phyloP scores from a whole-genome alignment of 192 early-diverging fungal genomes.

The Mycoemilia scoparia region DNA sequence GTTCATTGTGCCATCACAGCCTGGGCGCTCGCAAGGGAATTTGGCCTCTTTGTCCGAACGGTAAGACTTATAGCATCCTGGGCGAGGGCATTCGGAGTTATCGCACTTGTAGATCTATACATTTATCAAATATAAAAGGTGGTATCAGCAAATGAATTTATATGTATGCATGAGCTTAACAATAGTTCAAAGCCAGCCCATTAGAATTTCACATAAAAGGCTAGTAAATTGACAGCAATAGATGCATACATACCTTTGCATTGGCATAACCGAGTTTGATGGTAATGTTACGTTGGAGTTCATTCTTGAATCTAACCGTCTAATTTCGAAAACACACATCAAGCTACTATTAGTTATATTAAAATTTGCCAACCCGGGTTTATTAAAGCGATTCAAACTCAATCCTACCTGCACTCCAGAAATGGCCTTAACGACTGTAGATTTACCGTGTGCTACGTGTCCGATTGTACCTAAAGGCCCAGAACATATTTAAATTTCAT shows the following conservation, averaged over 20 bases:
- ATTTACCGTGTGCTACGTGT: slow-evolving; percentile 99
- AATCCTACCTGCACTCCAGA: slow-evolving; percentile 96
- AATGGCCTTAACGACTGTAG: slow-evolving; percentile 95
- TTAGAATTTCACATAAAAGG: background rate
- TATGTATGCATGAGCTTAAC: background rate
- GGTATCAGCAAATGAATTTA: slow-evolving; percentile 2
- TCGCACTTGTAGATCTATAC: slow-evolving; percentile 99
- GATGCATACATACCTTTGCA: too few species aligned
- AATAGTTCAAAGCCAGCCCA: too few species aligned
- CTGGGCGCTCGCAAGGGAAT: slow-evolving; percentile 72
- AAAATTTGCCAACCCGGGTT: background rate
- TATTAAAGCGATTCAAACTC: slow-evolving; percentile 10
- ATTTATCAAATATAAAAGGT: slow-evolving; percentile 14
- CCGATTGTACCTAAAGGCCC: too few species aligned
- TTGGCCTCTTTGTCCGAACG: slow-evolving; percentile 65
- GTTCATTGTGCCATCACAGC: slow-evolving; percentile 71
- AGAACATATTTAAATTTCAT: slow-evolving; percentile 11
- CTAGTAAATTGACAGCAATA: slow-evolving; percentile 17
- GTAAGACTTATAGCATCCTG: slow-evolving; percentile 87
- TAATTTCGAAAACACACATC: too few species aligned
- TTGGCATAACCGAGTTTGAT: slow-evolving; percentile 99
- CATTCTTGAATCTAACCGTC: slow-evolving; percentile 96
- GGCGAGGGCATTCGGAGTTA: slow-evolving; percentile 78
- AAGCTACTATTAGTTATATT: background rate
- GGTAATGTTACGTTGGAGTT: slow-evolving; percentile 97